phyloP scores from a whole-genome alignment of 805 yeast genomes.

The Metschnikowia anglica region DNA sequence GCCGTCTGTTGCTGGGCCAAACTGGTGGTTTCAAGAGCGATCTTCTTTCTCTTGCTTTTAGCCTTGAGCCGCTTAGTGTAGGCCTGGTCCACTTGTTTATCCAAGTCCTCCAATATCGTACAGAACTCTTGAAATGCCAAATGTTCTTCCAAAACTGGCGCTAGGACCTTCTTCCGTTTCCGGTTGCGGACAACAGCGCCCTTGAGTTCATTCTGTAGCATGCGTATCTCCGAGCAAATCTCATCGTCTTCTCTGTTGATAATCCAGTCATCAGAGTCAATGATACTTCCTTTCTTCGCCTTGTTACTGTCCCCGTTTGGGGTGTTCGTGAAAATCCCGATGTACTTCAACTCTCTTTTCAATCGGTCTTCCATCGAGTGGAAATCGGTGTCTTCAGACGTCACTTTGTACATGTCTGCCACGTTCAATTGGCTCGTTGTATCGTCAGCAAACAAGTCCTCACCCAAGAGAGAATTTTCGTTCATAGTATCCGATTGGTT shows the following conservation, averaged over 20 bases:
- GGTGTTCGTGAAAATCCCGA: slow-evolving; percentile 79
- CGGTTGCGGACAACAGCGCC: slow-evolving; percentile 62
- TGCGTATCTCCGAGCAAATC: slow-evolving; percentile 77
- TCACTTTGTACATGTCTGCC: slow-evolving; percentile 37
- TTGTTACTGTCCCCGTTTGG: slow-evolving; percentile 32
- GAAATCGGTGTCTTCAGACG: slow-evolving; percentile 62
- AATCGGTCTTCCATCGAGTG: slow-evolving; percentile 81
- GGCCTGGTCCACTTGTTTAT: slow-evolving; percentile 95
- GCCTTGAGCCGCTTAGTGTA: slow-evolving; percentile 79
- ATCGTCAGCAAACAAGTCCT: slow-evolving; percentile 29
- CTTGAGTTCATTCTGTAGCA: slow-evolving; percentile 65
- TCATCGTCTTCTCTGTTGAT: slow-evolving; percentile 89
- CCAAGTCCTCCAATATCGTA: slow-evolving; percentile 87
- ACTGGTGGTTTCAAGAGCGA: slow-evolving; percentile 21
- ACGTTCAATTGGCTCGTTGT: slow-evolving; percentile 38
- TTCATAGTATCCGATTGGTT: slow-evolving; percentile 15
- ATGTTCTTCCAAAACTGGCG: slow-evolving; percentile 79
- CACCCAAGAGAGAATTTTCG: slow-evolving; percentile 15
- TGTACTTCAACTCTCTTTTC: slow-evolving; percentile 81
- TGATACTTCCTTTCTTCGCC: slow-evolving; percentile 26
- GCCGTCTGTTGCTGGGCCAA: slow-evolving; percentile 64
- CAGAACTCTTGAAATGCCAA: slow-evolving; percentile 93
- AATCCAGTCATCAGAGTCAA: slow-evolving; percentile 71
- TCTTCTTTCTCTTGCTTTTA: slow-evolving; percentile 64
- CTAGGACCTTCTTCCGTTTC: slow-evolving; percentile 59